Base-by-base conservation (phyloP, 1,284 basidiomycete species). In the Malassezia vespertilionis region DNA sequence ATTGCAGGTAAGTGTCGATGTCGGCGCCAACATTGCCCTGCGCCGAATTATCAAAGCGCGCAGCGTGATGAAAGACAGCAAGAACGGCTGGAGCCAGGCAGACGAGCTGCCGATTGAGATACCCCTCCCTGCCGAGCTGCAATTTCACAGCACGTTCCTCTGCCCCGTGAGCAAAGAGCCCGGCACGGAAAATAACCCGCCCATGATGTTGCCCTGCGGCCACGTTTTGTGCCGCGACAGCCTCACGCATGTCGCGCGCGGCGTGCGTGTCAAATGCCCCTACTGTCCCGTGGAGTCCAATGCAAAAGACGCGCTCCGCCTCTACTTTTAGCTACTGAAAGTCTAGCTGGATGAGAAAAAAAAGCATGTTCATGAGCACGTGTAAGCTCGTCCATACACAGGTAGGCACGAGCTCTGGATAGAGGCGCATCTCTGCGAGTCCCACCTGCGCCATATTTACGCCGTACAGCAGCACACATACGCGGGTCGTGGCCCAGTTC, bases 141-240 rank as follows among this genome's bases (percentile, higher is more conserved):
- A 87, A 23, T 96, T 91, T 72, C 93, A 99, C 71, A 93, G 89
- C 1, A 84, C 93, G 50, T 97, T 99, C 70, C 82, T 88, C 33
- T 99, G 93, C 71, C 88, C 93, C 1, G 91, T 99, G 23, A 91
- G 86, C 12, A 97, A 96, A 72, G 91, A 97, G 66, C 89, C 93
- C 72, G 81, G 87, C 11, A 91, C 86, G 1, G 84, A 89, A 42
- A 71, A 77, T 49, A 99, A 97, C 70, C 93, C 90, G 17, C 91
- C 91, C 0, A 93, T 93, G 86, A 90, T 95, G 85, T 82, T 97
- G 76, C 74, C 76, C 1, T 97, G 91, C 68, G 91, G 91, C 1
- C 93, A 99, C 44, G 59, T 60, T 24, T 24, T 63, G 9, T 65
- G 61, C 37, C 42, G 52, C 15, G 64, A 69, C 33, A 55, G 55